Evolutionary conservation across 257 asterid genomes (phyloP).

Genomic region (Mentha longifolia): DNA sequence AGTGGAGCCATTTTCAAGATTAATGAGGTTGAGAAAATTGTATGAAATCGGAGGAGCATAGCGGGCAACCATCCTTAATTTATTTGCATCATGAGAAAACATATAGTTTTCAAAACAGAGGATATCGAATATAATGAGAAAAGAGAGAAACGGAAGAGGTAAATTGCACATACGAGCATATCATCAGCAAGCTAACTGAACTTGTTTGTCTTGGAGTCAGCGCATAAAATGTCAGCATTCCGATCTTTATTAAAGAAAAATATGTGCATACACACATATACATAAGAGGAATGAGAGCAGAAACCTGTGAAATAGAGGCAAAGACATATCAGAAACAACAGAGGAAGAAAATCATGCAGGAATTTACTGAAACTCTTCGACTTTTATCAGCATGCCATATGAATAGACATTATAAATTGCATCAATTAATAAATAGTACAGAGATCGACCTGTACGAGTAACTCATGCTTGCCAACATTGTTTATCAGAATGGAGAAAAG

Average conservation of each 20-base stretch:
- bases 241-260: conserved; percentile 77
- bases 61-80: conserved; percentile 77
- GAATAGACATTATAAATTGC: background rate
- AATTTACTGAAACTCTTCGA: background rate
- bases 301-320: conserved; percentile 51
- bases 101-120: background rate
- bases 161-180: conserved; percentile 75
- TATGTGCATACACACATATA: conserved; percentile 94
- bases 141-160: background rate
- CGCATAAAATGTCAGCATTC: conserved; percentile 82
- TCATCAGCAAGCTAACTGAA: conserved; percentile 91
- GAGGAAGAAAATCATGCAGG: background rate
- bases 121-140: background rate
- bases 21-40: conserved; percentile 83
- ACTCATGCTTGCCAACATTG: conserved; percentile 50
- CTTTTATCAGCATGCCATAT: background rate
- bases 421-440: conserved; percentile 6
- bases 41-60: conserved; percentile 85
- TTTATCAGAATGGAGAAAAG: conserved; percentile 73
- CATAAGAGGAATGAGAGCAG: conserved; percentile 75
- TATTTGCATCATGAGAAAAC: conserved; percentile 4
- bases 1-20: conserved; percentile 53
- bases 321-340: background rate
- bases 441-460: conserved; percentile 68
- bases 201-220: conserved; percentile 84